phyloP scores from a whole-genome alignment of 768 basidiomycete genomes.

The Boletus pseudo-olivaceus region DNA sequence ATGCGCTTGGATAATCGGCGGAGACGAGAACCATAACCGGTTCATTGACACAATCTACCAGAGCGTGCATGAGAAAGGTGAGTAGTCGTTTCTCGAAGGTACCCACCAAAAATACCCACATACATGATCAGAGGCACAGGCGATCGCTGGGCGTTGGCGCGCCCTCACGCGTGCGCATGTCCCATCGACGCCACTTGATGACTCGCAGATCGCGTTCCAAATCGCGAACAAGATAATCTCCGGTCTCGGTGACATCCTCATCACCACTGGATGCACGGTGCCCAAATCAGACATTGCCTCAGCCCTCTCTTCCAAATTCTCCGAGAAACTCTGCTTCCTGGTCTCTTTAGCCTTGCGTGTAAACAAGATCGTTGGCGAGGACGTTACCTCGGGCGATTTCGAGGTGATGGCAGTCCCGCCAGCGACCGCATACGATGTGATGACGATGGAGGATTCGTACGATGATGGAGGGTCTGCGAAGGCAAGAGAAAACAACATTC shows the following conservation, averaged over 20 bases:
- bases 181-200: slow-evolving; percentile 22
- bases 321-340: slow-evolving; percentile 40
- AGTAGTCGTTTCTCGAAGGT: slow-evolving; percentile 4
- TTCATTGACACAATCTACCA: slow-evolving; percentile 32
- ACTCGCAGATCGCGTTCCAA: slow-evolving; percentile 22
- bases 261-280: slow-evolving; percentile 25
- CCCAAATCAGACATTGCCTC: slow-evolving; percentile 32
- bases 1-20: slow-evolving; percentile 29
- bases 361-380: slow-evolving; percentile 37
- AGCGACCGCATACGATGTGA: slow-evolving; percentile 22
- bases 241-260: slow-evolving; percentile 28
- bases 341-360: slow-evolving; percentile 45
- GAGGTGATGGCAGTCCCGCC: slow-evolving; percentile 29
- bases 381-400: slow-evolving; percentile 31
- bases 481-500: background rate
- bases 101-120: background rate
- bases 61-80: slow-evolving; percentile 35
- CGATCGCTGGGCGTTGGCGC: slow-evolving; percentile 44
- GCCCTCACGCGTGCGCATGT: slow-evolving; percentile 37
- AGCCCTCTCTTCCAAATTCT: slow-evolving; percentile 41
- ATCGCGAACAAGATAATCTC: slow-evolving; percentile 22
- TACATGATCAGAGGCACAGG: slow-evolving; percentile 37
- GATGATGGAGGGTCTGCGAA: slow-evolving; percentile 22
- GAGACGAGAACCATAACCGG: slow-evolving; percentile 20
- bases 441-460: slow-evolving; percentile 32